Evolutionary conservation across 2,329 filamentous ascomycete species (phyloP), one percentile per base, ranked within the genome.

Genomic region (Parafenestella ontariensis): DNA sequence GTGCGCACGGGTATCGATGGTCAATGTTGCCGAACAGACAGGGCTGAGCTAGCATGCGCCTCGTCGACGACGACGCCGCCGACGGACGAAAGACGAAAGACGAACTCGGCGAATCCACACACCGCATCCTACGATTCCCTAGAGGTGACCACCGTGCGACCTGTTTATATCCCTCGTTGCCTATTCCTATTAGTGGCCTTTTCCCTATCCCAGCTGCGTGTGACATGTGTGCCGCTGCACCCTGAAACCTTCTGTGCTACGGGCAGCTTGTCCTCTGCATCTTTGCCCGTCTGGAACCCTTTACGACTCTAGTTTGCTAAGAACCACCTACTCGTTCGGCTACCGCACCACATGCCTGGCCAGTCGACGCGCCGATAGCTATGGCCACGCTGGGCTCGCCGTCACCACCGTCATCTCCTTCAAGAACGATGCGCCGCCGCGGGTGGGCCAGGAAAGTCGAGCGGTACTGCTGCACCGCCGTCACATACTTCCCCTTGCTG

Each of bases 401-500:
- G 33, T 76, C 74, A 13, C 69, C 74, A 56, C 73, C 76, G 23
- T 68, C 67, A 15, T 78, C 76, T 10, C 75, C 75, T 28, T 73
- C 74, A 26, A 62, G 69, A 54, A 68, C 64, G 29, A 75, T 75
- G 72, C 70, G 73, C 61, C 77, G 62, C 64, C 71, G 62, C 58
- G 72, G 73, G 44, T 90, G 86, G 81, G 88, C 86, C 44, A 83
- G 89, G 61, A 86, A 83, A 73, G 82, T 90, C 68, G 93, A 97
- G 82, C 89, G 92, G 45, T 88, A 86, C 70, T 97, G 92, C 82
- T 98, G 93, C 79, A 80, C 83, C 39, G 85, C 87, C 56, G 83
- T 89, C 48, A 90, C 87, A 23, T 96, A 92, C 76, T 91, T 96
- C 64, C 94, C 94, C n/a, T 82, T 98, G 17, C 81, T 81, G 24